Percentiles rank a stretch among this genome's conserved stretches.
Evolutionary conservation across 345 rosid species (phyloP).

Genomic region (Citrus australasica): DNA sequence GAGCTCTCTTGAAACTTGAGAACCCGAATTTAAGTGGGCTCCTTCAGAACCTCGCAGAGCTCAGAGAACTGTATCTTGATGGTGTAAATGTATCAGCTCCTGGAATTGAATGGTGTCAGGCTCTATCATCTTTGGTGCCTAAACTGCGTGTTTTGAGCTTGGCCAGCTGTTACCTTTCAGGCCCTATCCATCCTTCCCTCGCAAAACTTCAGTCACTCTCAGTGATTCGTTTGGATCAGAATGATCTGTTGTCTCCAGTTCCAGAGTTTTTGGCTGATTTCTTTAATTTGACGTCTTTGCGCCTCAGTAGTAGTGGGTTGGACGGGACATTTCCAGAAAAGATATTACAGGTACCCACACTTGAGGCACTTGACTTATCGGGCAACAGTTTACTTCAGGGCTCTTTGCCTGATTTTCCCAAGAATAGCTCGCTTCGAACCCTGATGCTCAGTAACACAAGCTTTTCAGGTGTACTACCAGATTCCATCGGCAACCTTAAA

Average conservation of each 20-base stretch:
- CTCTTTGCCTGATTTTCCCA: neutral
- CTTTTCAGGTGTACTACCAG: constrained; percentile 25
- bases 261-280: constrained; percentile 31
- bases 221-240: constrained; percentile 10
- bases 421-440: constrained; percentile 20
- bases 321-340: constrained; percentile 19
- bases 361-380: constrained; percentile 29
- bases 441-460: constrained; percentile 20
- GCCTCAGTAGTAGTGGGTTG: neutral
- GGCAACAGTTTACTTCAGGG: constrained; percentile 16
- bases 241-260: constrained; percentile 18
- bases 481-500: constrained; percentile 19
- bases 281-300: constrained; percentile 12
- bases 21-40: constrained; percentile 23
- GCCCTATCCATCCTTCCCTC: constrained; percentile 24
- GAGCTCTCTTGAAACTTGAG: constrained; percentile 9
- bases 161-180: constrained; percentile 33
- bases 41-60: constrained; percentile 17
- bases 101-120: constrained; percentile 27
- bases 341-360: constrained; percentile 19
- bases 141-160: constrained; percentile 38
- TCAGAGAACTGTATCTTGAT: constrained; percentile 30
- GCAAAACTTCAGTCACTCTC: constrained; percentile 20
- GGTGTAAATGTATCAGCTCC: constrained; percentile 24
- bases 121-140: constrained; percentile 25